Conservation (phyloP, 1,284 basidiomycete species). For the Sphaerobolus stellatus region DNA sequence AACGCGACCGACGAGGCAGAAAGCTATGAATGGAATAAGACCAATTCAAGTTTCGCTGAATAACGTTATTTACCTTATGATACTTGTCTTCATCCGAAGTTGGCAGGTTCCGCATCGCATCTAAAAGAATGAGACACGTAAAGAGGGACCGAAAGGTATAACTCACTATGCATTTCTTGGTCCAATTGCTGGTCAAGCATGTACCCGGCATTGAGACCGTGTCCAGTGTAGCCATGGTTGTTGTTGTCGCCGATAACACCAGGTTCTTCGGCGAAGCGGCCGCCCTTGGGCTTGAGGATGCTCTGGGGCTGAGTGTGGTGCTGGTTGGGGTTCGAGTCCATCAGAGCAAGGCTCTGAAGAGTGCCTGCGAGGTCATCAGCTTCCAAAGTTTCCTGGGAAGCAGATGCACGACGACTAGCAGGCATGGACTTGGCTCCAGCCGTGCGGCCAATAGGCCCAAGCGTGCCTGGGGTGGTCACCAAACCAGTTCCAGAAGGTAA, state of each 20-base stretch:
- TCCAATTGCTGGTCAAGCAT: constrained; percentile 88
- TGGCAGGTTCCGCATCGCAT: constrained; percentile 88
- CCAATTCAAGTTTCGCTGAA: constrained; percentile 9
- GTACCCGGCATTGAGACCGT: constrained; percentile 65
- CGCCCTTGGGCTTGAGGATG: neutral
- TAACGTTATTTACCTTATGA: constrained; percentile 57
- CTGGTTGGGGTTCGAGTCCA: constrained; percentile 40
- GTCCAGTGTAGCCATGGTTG: constrained; percentile 51
- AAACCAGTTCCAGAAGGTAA: constrained; percentile 56
- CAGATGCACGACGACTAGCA: constrained; percentile 75
- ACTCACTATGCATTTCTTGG: constrained; percentile 86
- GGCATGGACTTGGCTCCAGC: constrained; percentile 86
- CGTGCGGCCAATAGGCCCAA: constrained; percentile 42
- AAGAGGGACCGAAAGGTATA: constrained; percentile 13
- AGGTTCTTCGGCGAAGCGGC: constrained; percentile 37
- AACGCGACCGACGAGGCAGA: constrained; percentile 90
- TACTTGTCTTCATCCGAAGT: constrained; percentile 93
- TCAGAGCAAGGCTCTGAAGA: constrained; percentile 64
- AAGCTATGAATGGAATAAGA: constrained; percentile 45
- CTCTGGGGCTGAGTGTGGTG: constrained; percentile 2
- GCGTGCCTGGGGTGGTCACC: constrained; percentile 6
- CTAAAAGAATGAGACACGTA: constrained; percentile 38
- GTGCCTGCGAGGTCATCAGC: constrained; percentile 62
- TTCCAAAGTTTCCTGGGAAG: constrained; percentile 73
- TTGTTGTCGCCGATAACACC: constrained; percentile 52